These are phyloP conservation scores for Gryganskiella cystojenkinii DNA, from an alignment of 192 early-diverging fungal species.

Conservation along the genomic window DNA sequence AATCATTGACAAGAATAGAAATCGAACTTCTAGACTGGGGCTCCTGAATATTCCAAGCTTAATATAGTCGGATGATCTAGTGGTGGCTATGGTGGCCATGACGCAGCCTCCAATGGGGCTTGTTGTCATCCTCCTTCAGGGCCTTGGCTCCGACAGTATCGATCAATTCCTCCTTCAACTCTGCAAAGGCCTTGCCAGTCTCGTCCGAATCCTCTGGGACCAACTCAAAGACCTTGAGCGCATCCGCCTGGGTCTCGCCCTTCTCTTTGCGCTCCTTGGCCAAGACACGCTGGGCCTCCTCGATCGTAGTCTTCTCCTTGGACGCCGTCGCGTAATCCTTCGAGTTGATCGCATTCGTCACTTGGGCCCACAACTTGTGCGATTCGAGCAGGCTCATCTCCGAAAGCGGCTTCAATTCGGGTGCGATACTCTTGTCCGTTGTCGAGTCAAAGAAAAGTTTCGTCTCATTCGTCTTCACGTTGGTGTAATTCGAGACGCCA, in stretches of 20 bases:
- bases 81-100: not conserved
- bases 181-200: constrained; percentile 33
- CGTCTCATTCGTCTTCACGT: constrained; percentile 60
- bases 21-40: too few species aligned
- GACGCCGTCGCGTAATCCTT: constrained; percentile 78
- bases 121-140: constrained; percentile 47
- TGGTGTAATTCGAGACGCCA: constrained; percentile 67
- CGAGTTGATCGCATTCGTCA: constrained; percentile 71
- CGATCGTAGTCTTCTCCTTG: constrained; percentile 74
- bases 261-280: constrained; percentile 70
- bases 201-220: constrained; percentile 43
- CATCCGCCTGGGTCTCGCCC: constrained; percentile 52
- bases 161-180: constrained; percentile 28
- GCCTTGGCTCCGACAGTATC: constrained; percentile 38
- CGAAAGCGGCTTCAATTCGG: constrained; percentile 68
- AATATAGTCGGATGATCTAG: too few species aligned
- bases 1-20: too few species aligned
- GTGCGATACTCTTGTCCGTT: constrained; percentile 56
- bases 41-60: too few species aligned
- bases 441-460: constrained; percentile 70
- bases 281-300: constrained; percentile 70
- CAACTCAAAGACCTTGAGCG: constrained; percentile 40
- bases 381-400: constrained; percentile 74
- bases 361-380: constrained; percentile 75
- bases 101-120: constrained; percentile 51